Conservation (phyloP, 108 stramenopile species). For the Conticribra weissflogii region DNA sequence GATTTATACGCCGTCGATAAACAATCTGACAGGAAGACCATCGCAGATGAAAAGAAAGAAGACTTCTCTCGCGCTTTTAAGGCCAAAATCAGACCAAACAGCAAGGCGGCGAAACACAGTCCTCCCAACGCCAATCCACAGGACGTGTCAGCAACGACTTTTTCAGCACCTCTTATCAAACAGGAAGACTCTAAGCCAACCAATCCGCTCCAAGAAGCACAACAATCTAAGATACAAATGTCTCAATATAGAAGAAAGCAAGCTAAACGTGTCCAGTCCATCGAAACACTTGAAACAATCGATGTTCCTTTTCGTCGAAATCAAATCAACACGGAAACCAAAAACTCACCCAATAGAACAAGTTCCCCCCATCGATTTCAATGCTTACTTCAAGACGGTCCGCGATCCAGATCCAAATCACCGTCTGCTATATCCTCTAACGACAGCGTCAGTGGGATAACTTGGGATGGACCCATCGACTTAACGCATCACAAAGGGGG, state of each 20-base stretch:
- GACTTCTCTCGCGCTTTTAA: too few species aligned
- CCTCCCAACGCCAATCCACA: too few species aligned
- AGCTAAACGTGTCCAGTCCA: neutral
- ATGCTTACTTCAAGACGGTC: neutral
- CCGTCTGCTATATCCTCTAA: constrained; percentile 3
- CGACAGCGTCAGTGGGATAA: constrained; percentile 18
- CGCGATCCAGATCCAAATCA: neutral
- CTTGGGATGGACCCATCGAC: constrained; percentile 34
- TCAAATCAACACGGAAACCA: neutral
- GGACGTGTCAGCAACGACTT: too few species aligned
- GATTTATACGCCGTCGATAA: too few species aligned
- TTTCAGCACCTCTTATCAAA: too few species aligned
- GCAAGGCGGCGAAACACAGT: too few species aligned
- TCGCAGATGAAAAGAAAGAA: too few species aligned
- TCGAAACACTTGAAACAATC: constrained; percentile 35
- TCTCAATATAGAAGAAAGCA: neutral
- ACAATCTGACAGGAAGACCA: neutral
- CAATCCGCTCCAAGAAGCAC: neutral
- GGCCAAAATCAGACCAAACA: too few species aligned
- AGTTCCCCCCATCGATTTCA: neutral
- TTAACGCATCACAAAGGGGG: neutral
- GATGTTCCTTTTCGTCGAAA: constrained; percentile 32
- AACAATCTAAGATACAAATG: neutral
- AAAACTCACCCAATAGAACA: neutral
- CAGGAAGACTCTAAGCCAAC: neutral